A percentile compares a stretch with the other conserved stretches of the same genome.
phyloP scores from a whole-genome alignment of 2,329 filamentous ascomycete species.

The Xylariaceae sp. region DNA sequence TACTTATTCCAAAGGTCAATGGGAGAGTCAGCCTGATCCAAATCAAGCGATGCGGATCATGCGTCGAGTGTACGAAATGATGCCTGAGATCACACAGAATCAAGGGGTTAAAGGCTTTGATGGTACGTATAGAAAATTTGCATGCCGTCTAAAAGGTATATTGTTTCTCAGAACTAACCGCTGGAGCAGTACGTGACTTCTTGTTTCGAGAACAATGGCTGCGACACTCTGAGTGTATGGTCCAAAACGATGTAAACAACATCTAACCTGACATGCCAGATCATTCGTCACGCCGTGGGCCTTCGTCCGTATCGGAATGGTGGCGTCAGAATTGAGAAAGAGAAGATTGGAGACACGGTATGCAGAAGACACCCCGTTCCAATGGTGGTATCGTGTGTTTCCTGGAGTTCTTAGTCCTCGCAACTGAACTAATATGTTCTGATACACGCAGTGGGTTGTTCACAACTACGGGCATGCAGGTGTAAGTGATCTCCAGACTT shows the following conservation, averaged over 20 bases:
- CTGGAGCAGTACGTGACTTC: no score
- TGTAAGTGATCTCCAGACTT: no score
- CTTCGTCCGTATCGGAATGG: slow-evolving; percentile 69
- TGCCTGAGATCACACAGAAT: slow-evolving; percentile 60
- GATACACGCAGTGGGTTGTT: slow-evolving; percentile 50
- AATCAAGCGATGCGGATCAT: slow-evolving; percentile 81
- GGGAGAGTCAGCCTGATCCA: slow-evolving; percentile 74
- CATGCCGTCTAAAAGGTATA: no score
- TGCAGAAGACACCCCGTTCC: no score
- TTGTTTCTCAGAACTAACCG: no score
- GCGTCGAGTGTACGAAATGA: slow-evolving; percentile 64
- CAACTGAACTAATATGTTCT: no score
- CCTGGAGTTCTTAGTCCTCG: no score
- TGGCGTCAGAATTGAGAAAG: slow-evolving; percentile 72
- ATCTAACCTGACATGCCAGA: slow-evolving; percentile 15
- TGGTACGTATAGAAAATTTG: background rate
- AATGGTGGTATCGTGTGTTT: no score
- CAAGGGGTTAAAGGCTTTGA: slow-evolving; percentile 69
- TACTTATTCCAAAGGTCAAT: slow-evolving; percentile 73
- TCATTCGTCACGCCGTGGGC: slow-evolving; percentile 80
- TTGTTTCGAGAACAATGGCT: no score
- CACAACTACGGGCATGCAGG: slow-evolving; percentile 79
- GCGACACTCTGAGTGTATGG: no score
- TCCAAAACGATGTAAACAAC: no score
- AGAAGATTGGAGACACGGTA: slow-evolving; percentile 55